Evolutionary conservation across 352 stramenopile species (phyloP).

Genomic region (Phytophthora meadii): DNA sequence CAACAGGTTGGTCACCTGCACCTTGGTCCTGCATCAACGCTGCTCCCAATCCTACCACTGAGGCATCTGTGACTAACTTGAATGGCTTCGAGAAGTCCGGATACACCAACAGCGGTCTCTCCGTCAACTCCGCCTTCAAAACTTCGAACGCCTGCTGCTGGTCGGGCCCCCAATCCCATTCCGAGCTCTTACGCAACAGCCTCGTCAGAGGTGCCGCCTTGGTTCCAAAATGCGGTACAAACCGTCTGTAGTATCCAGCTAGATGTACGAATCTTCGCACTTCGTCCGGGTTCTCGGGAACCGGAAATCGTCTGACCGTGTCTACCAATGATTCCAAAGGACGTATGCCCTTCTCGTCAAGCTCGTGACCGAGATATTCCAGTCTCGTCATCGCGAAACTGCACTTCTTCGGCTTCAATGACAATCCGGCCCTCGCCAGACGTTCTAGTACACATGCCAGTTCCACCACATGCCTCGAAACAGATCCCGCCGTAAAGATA

Average conservation of each 20-base stretch:
- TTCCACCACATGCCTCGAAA: neutral
- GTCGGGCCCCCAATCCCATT: constrained; percentile 31
- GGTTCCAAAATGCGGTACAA: constrained; percentile 25
- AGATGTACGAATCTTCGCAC: constrained; percentile 35
- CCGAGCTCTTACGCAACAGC: constrained; percentile 24
- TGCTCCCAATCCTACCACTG: constrained; percentile 17
- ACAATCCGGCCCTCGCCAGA: constrained; percentile 14
- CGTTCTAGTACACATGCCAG: neutral
- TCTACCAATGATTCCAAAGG: constrained; percentile 9
- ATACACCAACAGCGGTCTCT: constrained; percentile 12
- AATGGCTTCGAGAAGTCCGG: constrained; percentile 38
- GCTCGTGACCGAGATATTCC: no score
- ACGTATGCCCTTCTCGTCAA: no score
- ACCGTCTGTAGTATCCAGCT: constrained; percentile 36
- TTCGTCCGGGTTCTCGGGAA: constrained; percentile 3
- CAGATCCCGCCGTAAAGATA: neutral
- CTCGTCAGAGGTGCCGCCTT: constrained; percentile 20
- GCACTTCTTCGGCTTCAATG: no score
- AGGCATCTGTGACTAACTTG: constrained; percentile 34
- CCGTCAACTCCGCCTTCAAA: neutral
- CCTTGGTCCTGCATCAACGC: constrained; percentile 37
- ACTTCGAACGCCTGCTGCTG: constrained; percentile 26
- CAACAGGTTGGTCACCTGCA: constrained; percentile 9
- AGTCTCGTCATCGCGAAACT: no score
- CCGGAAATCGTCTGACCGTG: constrained; percentile 3